Conservation (phyloP, 441 rosid genomes). For the Eruca vesicaria region DNA sequence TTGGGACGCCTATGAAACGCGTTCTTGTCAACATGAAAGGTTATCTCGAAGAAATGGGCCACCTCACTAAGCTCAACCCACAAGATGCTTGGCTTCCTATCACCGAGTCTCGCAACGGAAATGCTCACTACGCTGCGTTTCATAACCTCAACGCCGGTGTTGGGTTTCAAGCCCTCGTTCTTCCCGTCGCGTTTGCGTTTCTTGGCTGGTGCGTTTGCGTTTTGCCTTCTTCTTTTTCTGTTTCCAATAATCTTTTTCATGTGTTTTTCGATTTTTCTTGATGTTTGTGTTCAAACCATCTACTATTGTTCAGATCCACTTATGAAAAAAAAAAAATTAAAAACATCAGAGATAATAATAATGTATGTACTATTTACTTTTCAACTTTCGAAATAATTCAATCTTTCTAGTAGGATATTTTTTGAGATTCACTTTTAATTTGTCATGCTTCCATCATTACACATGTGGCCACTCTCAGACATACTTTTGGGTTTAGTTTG, state of each 20-base stretch:
- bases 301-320: constrained; percentile 22
- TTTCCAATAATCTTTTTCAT: neutral
- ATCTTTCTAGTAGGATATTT: neutral
- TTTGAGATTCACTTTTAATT: neutral
- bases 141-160: constrained; percentile 94
- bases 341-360: neutral
- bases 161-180: constrained; percentile 89
- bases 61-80: constrained; percentile 91
- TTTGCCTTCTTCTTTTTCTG: neutral
- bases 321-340: neutral
- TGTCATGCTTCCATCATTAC: constrained; percentile 38
- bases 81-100: constrained; percentile 99
- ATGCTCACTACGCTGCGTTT: constrained; percentile 96
- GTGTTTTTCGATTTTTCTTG: constrained; percentile 10
- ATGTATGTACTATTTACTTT: constrained; percentile 9
- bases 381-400: neutral
- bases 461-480: constrained; percentile 25
- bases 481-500: constrained; percentile 30
- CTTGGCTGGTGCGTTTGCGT: constrained; percentile 75
- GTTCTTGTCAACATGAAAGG: constrained; percentile 91
- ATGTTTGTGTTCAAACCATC: constrained; percentile 12
- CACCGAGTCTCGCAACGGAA: constrained; percentile 92
- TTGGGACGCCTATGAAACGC: constrained; percentile 97
- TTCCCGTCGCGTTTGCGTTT: constrained; percentile 93
- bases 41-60: constrained; percentile 91